phyloP scores from a whole-genome alignment of 2,329 filamentous ascomycete species.

The Penicillium occitanis region DNA sequence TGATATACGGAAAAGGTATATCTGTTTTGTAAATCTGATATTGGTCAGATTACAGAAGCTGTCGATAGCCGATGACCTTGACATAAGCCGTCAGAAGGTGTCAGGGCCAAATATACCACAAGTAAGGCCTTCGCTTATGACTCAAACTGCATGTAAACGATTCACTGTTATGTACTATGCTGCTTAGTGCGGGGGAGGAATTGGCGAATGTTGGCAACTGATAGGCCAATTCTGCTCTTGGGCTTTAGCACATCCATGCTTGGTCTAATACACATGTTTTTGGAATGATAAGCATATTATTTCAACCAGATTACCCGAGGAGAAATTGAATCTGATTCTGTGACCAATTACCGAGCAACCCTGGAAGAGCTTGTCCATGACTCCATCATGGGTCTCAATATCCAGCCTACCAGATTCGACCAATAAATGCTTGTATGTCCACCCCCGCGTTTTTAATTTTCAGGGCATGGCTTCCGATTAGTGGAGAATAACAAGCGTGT shows the following conservation, averaged over 20 bases:
- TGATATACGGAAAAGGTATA: background rate
- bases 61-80: background rate
- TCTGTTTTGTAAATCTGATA: background rate
- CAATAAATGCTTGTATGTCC: background rate
- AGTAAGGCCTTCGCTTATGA: background rate
- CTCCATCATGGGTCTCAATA: background rate
- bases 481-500: background rate
- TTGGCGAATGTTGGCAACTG: background rate
- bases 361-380: conserved; percentile 1
- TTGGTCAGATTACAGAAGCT: background rate
- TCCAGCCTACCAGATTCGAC: background rate
- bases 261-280: background rate
- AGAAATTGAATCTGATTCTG: background rate
- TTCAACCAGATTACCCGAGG: background rate
- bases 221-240: background rate
- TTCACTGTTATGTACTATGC: background rate
- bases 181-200: background rate
- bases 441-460: background rate
- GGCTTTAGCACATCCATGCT: background rate
- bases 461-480: background rate
- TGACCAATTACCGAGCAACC: background rate
- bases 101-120: background rate
- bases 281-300: background rate
- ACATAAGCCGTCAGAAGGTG: background rate
- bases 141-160: background rate